Conservation (phyloP, 2,329 filamentous ascomycete genomes). For the Falciphora oryzae region DNA sequence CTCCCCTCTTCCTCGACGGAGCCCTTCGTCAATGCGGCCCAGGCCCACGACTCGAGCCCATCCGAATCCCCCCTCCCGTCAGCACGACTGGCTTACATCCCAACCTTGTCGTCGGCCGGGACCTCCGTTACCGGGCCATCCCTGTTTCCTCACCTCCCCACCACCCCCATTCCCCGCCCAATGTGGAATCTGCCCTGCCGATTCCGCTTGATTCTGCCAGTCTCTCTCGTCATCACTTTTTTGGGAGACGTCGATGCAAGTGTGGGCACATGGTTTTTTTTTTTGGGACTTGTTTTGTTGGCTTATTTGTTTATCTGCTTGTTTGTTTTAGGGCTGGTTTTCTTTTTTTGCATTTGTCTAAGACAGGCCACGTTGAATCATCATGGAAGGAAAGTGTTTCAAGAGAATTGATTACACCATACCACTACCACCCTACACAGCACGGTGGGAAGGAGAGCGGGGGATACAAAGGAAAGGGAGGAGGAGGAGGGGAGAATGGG, state of each 20-base stretch:
- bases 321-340: background rate
- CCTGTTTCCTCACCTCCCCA: background rate
- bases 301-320: background rate
- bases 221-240: background rate
- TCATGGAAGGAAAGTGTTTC: slow-evolving; percentile 1
- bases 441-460: background rate
- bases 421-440: background rate
- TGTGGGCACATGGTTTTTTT: background rate
- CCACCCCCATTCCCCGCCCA: too few species aligned
- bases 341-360: background rate
- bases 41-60: background rate
- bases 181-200: background rate
- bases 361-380: background rate
- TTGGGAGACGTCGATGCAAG: background rate
- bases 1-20: background rate
- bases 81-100: background rate
- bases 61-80: background rate
- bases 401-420: slow-evolving; percentile 1
- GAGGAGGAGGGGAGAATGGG: background rate
- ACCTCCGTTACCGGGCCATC: background rate
- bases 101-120: background rate
- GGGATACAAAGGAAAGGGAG: background rate
- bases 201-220: too few species aligned
- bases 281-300: background rate
- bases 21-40: too few species aligned